Percentiles rank a stretch among this genome's conserved stretches.
Evolutionary conservation across 495 filamentous ascomycete species (phyloP).

Genomic region (Penicillium goetzii): DNA sequence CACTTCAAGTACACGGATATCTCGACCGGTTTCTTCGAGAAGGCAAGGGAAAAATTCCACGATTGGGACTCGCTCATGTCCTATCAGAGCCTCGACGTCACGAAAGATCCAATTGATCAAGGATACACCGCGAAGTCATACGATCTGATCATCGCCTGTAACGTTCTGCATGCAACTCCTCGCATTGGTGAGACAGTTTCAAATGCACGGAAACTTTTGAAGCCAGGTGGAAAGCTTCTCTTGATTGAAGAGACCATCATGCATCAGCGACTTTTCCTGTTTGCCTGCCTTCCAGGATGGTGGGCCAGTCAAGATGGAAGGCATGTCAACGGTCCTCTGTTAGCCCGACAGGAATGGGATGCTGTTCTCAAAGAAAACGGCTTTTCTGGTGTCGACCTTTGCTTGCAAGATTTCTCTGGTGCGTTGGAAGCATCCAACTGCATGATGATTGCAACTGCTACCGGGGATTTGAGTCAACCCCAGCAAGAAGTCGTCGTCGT

Average conservation of each 20-base stretch:
- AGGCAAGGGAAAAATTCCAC: conserved; percentile 28
- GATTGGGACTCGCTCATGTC: conserved; percentile 40
- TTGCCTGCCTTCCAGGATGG: conserved; percentile 36
- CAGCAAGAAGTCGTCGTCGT: conserved; percentile 32
- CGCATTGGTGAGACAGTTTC: conserved; percentile 50
- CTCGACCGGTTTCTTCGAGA: conserved; percentile 40
- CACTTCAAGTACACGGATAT: conserved; percentile 48
- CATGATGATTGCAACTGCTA: conserved; percentile 31
- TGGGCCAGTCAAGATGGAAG: conserved; percentile 33
- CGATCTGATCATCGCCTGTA: conserved; percentile 56
- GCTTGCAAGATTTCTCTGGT: conserved; percentile 31
- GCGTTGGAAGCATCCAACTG: conserved; percentile 29
- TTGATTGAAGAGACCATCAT: conserved; percentile 34
- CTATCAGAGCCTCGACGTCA: conserved; percentile 54
- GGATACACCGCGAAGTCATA: conserved; percentile 50
- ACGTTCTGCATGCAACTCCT: conserved; percentile 57
- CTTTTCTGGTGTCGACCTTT: conserved; percentile 33
- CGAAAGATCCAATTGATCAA: conserved; percentile 46
- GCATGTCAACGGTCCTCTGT: conserved; percentile 28
- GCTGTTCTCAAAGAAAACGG: conserved; percentile 29
- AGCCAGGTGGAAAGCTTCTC: conserved; percentile 35
- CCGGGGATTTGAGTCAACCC: conserved; percentile 7
- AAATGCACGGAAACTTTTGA: conserved; percentile 44
- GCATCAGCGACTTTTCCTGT: conserved; percentile 31
- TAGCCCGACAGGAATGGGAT: conserved; percentile 29